phyloP scores from a whole-genome alignment of 192 early-diverging fungal genomes.

The Rhizophlyctis rosea region DNA sequence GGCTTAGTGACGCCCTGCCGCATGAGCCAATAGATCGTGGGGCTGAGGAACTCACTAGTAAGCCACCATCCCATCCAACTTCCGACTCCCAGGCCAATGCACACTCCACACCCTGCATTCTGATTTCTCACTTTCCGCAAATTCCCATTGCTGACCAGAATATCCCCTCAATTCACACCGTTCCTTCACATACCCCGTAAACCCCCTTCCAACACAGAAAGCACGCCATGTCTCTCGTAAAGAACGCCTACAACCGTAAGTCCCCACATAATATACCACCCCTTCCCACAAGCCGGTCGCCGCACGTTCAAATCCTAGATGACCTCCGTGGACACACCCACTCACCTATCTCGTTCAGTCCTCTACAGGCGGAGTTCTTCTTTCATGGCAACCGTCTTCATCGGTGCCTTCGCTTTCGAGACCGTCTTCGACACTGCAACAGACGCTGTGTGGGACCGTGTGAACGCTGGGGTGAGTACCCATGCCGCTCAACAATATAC shows the following conservation, averaged over 20 bases:
- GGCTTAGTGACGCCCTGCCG: too few relatives aligned
- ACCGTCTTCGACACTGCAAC: conserved; percentile 63
- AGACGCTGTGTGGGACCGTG: conserved; percentile 62
- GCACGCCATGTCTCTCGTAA: neutral
- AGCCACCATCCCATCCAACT: too few relatives aligned
- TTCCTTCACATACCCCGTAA: neutral
- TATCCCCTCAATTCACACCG: neutral
- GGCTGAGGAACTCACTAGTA: too few relatives aligned
- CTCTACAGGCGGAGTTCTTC: conserved; percentile 70
- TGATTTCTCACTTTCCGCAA: too few relatives aligned
- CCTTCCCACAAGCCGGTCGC: neutral
- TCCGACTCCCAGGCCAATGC: too few relatives aligned
- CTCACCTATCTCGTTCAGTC: conserved; percentile 25
- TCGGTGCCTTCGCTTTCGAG: conserved; percentile 69
- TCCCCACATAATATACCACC: neutral
- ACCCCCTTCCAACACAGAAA: too few relatives aligned
- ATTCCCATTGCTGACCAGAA: too few relatives aligned
- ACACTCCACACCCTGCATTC: too few relatives aligned
- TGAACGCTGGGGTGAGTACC: conserved; percentile 72
- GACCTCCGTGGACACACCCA: too few relatives aligned
- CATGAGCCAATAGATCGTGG: too few relatives aligned
- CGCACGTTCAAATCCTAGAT: neutral
- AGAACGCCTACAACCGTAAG: neutral
- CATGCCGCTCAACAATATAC: neutral
- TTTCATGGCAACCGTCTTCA: conserved; percentile 66